Percentiles rank a stretch among this genome's conserved stretches.
Conservation (phyloP, 2,329 filamentous ascomycete genomes). For the Cercospora janseana region DNA sequence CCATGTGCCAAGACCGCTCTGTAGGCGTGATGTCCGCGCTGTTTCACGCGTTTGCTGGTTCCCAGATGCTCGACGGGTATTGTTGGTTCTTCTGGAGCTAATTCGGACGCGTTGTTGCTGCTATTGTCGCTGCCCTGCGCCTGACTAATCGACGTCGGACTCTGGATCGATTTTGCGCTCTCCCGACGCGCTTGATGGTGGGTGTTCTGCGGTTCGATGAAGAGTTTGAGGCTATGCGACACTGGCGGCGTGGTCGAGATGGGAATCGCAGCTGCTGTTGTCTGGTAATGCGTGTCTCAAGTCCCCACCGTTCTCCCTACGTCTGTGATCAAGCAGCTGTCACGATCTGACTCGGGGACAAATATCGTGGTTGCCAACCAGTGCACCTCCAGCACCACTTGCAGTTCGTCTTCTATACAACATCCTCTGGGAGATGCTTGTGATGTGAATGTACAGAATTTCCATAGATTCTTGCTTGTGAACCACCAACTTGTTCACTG, state of each 20-base stretch:
- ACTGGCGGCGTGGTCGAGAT: slow-evolving; percentile 17
- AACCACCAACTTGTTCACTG: no score
- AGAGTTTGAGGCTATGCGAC: slow-evolving; percentile 20
- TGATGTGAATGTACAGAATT: no score
- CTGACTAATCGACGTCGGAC: slow-evolving; percentile 23
- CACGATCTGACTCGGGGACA: background rate
- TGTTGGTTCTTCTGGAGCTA: slow-evolving; percentile 1
- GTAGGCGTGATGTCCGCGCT: slow-evolving; percentile 19
- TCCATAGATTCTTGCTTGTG: no score
- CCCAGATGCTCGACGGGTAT: slow-evolving; percentile 3
- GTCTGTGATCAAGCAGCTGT: slow-evolving; percentile 9
- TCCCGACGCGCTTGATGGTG: slow-evolving; percentile 4
- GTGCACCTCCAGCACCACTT: background rate
- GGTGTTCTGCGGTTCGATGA: slow-evolving; percentile 21
- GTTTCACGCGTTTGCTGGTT: slow-evolving; percentile 21
- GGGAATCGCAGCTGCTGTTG: slow-evolving; percentile 9
- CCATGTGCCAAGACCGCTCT: slow-evolving; percentile 19
- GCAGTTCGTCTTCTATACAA: no score
- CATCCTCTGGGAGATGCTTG: no score
- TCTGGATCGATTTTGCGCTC: slow-evolving; percentile 6
- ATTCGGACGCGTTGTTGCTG: slow-evolving; percentile 18
- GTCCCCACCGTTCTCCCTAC: slow-evolving; percentile 11
- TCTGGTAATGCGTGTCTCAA: slow-evolving; percentile 12
- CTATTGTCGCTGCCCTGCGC: slow-evolving; percentile 13
- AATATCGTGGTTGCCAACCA: background rate